Conservation (phyloP, 768 basidiomycete species). For the Amanita phalloides region DNA sequence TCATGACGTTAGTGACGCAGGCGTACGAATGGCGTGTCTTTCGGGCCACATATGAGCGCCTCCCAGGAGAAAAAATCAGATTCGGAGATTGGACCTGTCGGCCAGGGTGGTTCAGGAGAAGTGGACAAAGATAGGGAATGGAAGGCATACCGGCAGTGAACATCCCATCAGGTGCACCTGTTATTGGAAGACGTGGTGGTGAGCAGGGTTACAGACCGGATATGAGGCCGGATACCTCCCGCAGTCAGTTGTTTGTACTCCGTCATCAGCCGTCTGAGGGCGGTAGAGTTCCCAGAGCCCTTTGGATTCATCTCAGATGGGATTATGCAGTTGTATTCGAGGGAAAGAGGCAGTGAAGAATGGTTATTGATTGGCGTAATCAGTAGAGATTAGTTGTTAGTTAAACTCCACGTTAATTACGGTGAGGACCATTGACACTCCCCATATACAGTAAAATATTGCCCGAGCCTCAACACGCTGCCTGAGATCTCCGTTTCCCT, state of each 20-base stretch:
- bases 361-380: not conserved
- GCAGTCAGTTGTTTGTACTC: constrained; percentile 84
- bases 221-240: constrained; percentile 36
- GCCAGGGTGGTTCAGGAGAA: not conserved
- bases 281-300: constrained; percentile 50
- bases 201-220: not conserved
- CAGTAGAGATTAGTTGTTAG: not conserved
- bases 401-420: not conserved
- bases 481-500: not conserved
- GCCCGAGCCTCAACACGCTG: not conserved
- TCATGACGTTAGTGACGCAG: not conserved
- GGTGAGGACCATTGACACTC: not conserved
- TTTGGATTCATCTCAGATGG: constrained; percentile 37
- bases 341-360: not conserved
- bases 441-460: not conserved
- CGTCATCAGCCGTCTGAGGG: constrained; percentile 81
- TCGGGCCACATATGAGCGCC: constrained; percentile 86
- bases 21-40: constrained; percentile 88
- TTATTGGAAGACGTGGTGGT: not conserved
- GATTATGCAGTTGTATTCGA: not conserved
- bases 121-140: constrained; percentile 2
- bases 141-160: constrained; percentile 68
- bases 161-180: constrained; percentile 89
- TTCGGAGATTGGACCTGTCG: constrained; percentile 75
- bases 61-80: constrained; percentile 96